phyloP scores from a whole-genome alignment of 129 eudicot species.

The Helianthus annuus region HanXRQr2.0-SUNRISE NC_035441.2:152867495-152867994 shows the following conservation, averaged over 20 bases:
- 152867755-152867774: constrained; percentile 29
- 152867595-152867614: constrained; percentile 23
- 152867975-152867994: constrained; percentile 7
- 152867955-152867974: background rate
- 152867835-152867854: constrained; percentile 18
- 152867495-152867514: constrained; percentile 10
- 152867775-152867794: constrained; percentile 17
- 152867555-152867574: constrained; percentile 27
- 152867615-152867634: constrained; percentile 15
- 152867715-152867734: constrained; percentile 59
- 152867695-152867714: constrained; percentile 52
- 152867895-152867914: constrained; percentile 20
- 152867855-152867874: constrained; percentile 27
- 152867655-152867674: constrained; percentile 44
- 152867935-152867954: constrained; percentile 20
- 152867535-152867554: constrained; percentile 40
- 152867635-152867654: constrained; percentile 32
- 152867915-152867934: constrained; percentile 16
- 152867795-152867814: constrained; percentile 1
- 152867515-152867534: constrained; percentile 8
- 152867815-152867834: constrained; percentile 2
- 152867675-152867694: constrained; percentile 49
- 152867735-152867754: constrained; percentile 52
- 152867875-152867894: background rate
- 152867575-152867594: constrained; percentile 27